These are phyloP conservation scores for Zygosaccharomyces sapae DNA, from an alignment of 1,139 yeast genomes.

Conservation along the genomic window DNA sequence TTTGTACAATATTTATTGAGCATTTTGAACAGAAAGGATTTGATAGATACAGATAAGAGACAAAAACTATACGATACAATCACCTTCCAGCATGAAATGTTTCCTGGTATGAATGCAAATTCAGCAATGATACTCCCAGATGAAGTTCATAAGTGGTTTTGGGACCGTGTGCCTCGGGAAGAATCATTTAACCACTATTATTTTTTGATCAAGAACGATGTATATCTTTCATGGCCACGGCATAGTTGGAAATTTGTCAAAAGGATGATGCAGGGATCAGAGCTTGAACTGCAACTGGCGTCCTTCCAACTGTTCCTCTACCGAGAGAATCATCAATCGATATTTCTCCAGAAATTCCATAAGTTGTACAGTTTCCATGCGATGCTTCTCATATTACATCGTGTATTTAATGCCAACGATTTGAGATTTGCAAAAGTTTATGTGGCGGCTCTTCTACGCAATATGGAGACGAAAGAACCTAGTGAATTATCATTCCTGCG, in stretches of 20 bases:
- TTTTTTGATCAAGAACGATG: slow-evolving; percentile 27
- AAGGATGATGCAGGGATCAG: slow-evolving; percentile 28
- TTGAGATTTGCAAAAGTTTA: slow-evolving; percentile 22
- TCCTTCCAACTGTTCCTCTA: slow-evolving; percentile 28
- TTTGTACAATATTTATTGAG: slow-evolving; percentile 12
- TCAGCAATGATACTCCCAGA: slow-evolving; percentile 24
- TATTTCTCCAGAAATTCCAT: slow-evolving; percentile 21
- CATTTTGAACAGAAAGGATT: slow-evolving; percentile 6
- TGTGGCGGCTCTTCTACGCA: slow-evolving; percentile 23
- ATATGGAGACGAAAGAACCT: slow-evolving; percentile 19
- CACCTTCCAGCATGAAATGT: slow-evolving; percentile 19
- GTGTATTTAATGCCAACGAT: slow-evolving; percentile 18
- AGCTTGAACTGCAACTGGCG: slow-evolving; percentile 27
- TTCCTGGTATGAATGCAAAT: slow-evolving; percentile 14
- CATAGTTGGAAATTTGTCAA: slow-evolving; percentile 15
- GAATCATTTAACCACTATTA: slow-evolving; percentile 25
- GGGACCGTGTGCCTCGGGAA: slow-evolving; percentile 16
- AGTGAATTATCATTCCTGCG: slow-evolving; percentile 13
- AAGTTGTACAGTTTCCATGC: slow-evolving; percentile 24
- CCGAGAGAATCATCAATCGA: slow-evolving; percentile 13
- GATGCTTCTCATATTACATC: slow-evolving; percentile 20
- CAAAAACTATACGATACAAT: slow-evolving; percentile 17
- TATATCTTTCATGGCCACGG: slow-evolving; percentile 21
- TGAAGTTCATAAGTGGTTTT: slow-evolving; percentile 30
- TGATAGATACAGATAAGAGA: slow-evolving; percentile 12